A percentile compares a stretch with the other conserved stretches of the same genome.
phyloP scores from a whole-genome alignment of 257 asterid species.

The Solanum habrochaites region DNA sequence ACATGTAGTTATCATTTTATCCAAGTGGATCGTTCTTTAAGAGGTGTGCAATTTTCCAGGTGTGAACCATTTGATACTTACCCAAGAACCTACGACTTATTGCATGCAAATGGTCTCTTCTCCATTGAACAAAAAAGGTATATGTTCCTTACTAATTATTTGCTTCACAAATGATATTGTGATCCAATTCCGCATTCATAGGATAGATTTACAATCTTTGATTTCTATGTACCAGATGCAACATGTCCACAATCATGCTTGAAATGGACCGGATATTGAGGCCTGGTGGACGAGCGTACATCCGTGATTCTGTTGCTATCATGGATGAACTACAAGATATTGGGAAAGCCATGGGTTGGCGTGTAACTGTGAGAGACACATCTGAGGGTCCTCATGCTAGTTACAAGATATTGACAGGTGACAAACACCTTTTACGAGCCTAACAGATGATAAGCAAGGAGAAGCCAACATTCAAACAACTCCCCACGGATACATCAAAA shows the following conservation, averaged over 20 bases:
- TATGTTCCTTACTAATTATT: background rate
- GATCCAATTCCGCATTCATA: background rate
- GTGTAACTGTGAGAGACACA: constrained; percentile 56
- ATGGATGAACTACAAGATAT: constrained; percentile 68
- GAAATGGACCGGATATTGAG: constrained; percentile 91
- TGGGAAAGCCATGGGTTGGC: constrained; percentile 80
- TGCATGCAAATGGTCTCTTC: constrained; percentile 73
- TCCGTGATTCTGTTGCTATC: constrained; percentile 51
- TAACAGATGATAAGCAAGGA: background rate
- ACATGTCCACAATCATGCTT: constrained; percentile 63
- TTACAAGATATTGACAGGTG: constrained; percentile 55
- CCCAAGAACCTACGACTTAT: constrained; percentile 68
- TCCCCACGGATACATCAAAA: background rate
- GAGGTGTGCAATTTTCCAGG: constrained; percentile 19
- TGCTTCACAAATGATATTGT: background rate
- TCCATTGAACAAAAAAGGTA: constrained; percentile 46
- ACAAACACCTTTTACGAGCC: constrained; percentile 33
- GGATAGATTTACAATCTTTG: background rate
- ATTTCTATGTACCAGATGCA: constrained; percentile 44
- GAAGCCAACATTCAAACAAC: background rate
- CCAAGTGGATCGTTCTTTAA: background rate
- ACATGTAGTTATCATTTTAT: background rate
- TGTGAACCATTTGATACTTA: constrained; percentile 70
- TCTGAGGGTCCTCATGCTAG: constrained; percentile 87
- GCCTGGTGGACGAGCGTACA: constrained; percentile 74